Conservation (phyloP, 148 eudicot genomes). For the Bassia scoparia region DNA sequence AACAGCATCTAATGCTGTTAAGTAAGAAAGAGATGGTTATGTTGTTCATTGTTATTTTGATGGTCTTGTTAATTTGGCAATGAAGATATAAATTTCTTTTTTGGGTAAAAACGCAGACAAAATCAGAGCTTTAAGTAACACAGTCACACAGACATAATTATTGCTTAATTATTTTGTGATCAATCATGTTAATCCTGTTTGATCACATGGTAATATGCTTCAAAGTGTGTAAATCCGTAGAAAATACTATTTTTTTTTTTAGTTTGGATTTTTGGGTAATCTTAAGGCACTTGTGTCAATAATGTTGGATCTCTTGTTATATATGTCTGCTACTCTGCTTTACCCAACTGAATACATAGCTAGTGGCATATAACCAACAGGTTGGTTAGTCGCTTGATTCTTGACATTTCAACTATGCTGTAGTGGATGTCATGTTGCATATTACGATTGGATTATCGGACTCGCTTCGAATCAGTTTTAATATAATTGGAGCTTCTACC, state of each 20-base stretch:
- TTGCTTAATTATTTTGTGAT: too few species aligned
- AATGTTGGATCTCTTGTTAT: too few species aligned
- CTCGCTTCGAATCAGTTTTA: background rate
- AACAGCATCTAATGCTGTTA: too few species aligned
- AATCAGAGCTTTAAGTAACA: background rate
- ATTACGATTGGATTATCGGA: background rate
- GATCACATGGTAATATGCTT: background rate
- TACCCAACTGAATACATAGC: too few species aligned
- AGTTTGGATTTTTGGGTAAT: too few species aligned
- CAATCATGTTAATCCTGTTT: background rate
- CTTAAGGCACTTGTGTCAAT: too few species aligned
- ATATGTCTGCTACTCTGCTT: too few species aligned
- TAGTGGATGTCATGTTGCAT: background rate
- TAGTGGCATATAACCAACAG: too few species aligned
- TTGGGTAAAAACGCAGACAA: background rate
- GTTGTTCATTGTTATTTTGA: background rate
- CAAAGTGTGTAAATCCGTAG: too few species aligned
- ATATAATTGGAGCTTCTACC: background rate
- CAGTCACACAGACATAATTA: background rate
- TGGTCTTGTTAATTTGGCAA: constrained; percentile 11
- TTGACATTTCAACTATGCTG: background rate
- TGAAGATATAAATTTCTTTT: background rate
- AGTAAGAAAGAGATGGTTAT: too few species aligned
- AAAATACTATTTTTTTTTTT: too few species aligned
- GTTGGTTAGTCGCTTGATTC: background rate